Evolutionary conservation across 768 basidiomycete species (phyloP).

Genomic region (Phanerodontia chrysosporium): DNA sequence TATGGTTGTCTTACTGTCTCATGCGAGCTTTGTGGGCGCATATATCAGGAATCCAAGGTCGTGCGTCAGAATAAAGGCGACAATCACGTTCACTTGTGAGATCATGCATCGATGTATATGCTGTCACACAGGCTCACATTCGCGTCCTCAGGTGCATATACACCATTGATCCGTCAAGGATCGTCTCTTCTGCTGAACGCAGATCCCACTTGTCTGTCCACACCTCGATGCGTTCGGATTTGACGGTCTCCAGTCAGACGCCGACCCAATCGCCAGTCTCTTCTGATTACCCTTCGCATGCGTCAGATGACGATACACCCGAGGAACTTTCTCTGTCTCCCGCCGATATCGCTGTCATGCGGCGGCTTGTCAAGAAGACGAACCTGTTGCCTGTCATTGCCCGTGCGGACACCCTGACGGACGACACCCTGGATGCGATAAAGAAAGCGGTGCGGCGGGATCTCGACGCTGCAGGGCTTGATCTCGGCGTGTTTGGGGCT

Average conservation of each 20-base stretch:
- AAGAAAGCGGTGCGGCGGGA: constrained; percentile 72
- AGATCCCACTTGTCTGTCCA: constrained; percentile 46
- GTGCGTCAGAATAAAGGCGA: constrained; percentile 83
- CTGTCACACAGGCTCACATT: constrained; percentile 13
- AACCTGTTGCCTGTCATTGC: constrained; percentile 84
- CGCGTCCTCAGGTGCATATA: constrained; percentile 65
- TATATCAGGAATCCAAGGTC: constrained; percentile 77
- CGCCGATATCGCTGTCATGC: constrained; percentile 74
- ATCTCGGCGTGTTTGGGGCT: constrained; percentile 73
- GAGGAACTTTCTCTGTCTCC: constrained; percentile 65
- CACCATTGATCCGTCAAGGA: constrained; percentile 74
- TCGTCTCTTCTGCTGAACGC: constrained; percentile 52
- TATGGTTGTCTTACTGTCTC: background rate
- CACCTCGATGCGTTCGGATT: constrained; percentile 59
- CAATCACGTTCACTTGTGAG: constrained; percentile 86
- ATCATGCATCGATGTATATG: constrained; percentile 1
- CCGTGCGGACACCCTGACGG: constrained; percentile 78
- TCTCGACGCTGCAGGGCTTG: constrained; percentile 60
- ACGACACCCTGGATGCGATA: constrained; percentile 64
- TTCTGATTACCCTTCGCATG: constrained; percentile 46
- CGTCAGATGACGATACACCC: constrained; percentile 46
- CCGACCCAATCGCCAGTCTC: constrained; percentile 48
- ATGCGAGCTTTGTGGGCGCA: background rate
- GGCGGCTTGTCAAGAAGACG: constrained; percentile 64
- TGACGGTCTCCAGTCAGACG: constrained; percentile 52